Evolutionary conservation across 257 asterid genomes (phyloP).

Genomic region (Jacaranda mimosifolia): DNA sequence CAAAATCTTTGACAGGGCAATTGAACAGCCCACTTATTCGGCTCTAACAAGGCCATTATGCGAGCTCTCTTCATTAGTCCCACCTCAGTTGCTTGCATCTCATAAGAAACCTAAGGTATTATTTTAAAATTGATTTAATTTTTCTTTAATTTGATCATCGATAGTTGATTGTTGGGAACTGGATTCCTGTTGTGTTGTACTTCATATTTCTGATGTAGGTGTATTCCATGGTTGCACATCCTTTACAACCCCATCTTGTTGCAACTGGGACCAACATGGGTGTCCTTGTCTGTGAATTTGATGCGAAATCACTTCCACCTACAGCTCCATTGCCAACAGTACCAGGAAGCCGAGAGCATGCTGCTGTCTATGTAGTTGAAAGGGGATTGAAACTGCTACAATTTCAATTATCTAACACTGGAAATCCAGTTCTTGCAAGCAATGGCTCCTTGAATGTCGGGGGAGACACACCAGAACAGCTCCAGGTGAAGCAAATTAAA

Average conservation of each 20-base stretch:
- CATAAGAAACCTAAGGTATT: constrained; percentile 96
- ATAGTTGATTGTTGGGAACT: constrained; percentile 9
- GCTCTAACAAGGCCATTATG: constrained; percentile 98
- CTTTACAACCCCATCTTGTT: constrained; percentile 96
- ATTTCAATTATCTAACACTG: constrained; percentile 84
- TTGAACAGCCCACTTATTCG: constrained; percentile 98
- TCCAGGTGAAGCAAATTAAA: constrained; percentile 88
- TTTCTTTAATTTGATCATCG: constrained; percentile 18
- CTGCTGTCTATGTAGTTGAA: constrained; percentile 93
- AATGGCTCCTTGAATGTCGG: constrained; percentile 91
- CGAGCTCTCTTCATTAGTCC: constrained; percentile 92
- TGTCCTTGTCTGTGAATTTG: constrained; percentile 94
- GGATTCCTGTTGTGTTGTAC: constrained; percentile 18
- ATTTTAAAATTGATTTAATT: neutral
- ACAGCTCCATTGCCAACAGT: constrained; percentile 88
- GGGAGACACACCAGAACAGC: constrained; percentile 92
- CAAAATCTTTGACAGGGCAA: constrained; percentile 79
- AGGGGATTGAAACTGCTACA: constrained; percentile 90
- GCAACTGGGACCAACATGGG: constrained; percentile 99
- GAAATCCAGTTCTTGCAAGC: constrained; percentile 90
- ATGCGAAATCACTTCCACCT: constrained; percentile 92
- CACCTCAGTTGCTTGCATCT: constrained; percentile 93
- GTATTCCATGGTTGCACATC: constrained; percentile 95
- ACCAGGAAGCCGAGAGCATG: constrained; percentile 86
- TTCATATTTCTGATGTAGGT: constrained; percentile 57